phyloP scores from a whole-genome alignment of 202 grass and related monocot species.

The Setaria italica region DNA sequence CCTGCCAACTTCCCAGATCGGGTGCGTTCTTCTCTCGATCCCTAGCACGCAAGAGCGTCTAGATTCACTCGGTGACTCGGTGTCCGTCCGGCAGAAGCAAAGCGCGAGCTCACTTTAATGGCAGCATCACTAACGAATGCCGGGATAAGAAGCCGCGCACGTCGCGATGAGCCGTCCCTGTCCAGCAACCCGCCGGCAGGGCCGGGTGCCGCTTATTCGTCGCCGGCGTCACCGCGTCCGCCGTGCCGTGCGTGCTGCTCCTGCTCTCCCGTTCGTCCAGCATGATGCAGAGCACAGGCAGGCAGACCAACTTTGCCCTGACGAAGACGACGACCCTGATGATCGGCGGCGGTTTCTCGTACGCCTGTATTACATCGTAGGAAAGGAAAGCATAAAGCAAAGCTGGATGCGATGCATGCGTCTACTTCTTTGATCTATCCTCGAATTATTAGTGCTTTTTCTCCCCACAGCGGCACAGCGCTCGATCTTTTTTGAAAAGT shows the following conservation, averaged over 20 bases:
- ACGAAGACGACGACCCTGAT: not conserved
- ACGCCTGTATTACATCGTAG: not conserved
- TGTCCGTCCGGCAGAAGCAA: not conserved
- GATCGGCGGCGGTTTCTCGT: not conserved
- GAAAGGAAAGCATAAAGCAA: not conserved
- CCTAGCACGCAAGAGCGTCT: not conserved
- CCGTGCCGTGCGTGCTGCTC: not conserved
- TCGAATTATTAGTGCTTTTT: not conserved
- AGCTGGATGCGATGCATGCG: not conserved
- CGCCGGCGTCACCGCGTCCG: too few species aligned
- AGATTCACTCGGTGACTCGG: not conserved
- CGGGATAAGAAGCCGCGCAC: not conserved
- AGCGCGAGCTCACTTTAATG: not conserved
- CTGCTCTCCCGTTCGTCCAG: not conserved
- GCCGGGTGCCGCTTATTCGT: not conserved
- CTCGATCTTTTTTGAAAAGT: conserved; percentile 10
- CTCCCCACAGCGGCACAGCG: not conserved
- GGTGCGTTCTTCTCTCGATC: not conserved
- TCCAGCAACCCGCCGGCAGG: too few species aligned
- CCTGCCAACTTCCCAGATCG: too few species aligned
- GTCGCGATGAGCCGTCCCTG: too few species aligned
- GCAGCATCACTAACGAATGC: not conserved
- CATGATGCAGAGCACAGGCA: not conserved
- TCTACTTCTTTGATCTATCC: conserved; percentile 2
- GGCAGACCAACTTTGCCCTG: not conserved